phyloP scores from a whole-genome alignment of 2,329 filamentous ascomycete species.

The Fusarium dlaminii region DNA sequence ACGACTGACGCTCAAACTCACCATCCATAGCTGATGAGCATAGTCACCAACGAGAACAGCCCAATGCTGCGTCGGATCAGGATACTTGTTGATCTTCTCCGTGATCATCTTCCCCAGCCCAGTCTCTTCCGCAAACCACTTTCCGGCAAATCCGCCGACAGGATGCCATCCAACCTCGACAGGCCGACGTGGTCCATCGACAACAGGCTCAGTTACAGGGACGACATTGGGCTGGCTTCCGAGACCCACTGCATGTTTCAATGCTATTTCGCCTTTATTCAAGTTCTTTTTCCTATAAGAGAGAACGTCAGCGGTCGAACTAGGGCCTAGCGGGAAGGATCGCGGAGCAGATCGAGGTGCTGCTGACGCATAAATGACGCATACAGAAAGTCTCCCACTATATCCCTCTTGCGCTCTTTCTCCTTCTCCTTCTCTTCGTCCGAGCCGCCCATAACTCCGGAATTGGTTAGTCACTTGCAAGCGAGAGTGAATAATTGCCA shows the following conservation, averaged over 20 bases:
- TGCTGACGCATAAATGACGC: slow-evolving; percentile 30
- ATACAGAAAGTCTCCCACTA: slow-evolving; percentile 48
- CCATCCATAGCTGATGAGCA: slow-evolving; percentile 69
- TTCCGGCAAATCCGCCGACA: slow-evolving; percentile 63
- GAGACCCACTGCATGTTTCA: slow-evolving; percentile 50
- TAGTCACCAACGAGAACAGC: slow-evolving; percentile 65
- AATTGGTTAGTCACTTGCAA: not conserved
- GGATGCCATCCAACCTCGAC: slow-evolving; percentile 69
- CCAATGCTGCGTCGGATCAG: slow-evolving; percentile 70
- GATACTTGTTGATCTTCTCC: slow-evolving; percentile 62
- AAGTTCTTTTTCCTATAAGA: slow-evolving; percentile 44
- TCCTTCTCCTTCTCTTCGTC: slow-evolving; percentile 31
- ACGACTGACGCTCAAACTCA: slow-evolving; percentile 35
- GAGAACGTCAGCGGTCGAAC: not conserved
- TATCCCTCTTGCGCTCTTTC: slow-evolving; percentile 45
- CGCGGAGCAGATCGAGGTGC: not conserved
- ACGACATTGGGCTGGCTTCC: slow-evolving; percentile 47
- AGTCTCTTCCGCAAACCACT: slow-evolving; percentile 67
- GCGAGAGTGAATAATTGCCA: not conserved
- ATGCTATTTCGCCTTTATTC: slow-evolving; percentile 48
- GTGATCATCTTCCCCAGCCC: slow-evolving; percentile 65
- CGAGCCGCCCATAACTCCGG: slow-evolving; percentile 3
- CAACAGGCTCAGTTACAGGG: slow-evolving; percentile 41
- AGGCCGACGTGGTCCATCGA: slow-evolving; percentile 45
- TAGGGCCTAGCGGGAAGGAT: not conserved